Percentiles rank a stretch among this genome's conserved stretches.
Evolutionary conservation across 768 basidiomycete species (phyloP).

Genomic region (Mrakia blollopis): DNA sequence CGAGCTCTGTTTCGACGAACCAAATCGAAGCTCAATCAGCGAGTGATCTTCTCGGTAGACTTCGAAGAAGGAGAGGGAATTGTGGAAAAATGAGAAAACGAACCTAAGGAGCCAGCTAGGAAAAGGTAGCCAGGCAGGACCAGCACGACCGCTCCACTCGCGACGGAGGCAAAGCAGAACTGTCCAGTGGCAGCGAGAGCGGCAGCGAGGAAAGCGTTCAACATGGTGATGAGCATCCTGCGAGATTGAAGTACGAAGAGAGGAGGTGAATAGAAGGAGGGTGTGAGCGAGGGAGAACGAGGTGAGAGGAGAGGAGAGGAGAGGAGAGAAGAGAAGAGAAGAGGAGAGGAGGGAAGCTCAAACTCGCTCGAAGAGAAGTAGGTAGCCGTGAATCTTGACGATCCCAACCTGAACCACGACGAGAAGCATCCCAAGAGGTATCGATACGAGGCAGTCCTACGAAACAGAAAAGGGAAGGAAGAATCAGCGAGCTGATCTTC

Average conservation of each 20-base stretch:
- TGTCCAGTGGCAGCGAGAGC: conserved; percentile 60
- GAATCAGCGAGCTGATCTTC: too few relatives aligned
- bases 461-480: too few relatives aligned
- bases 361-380: conserved; percentile 67
- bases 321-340: background rate
- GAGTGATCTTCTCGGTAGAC: too few relatives aligned
- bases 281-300: conserved; percentile 13
- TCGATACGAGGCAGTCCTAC: conserved; percentile 59
- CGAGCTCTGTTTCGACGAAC: conserved; percentile 48
- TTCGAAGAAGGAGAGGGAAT: too few relatives aligned
- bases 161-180: conserved; percentile 77
- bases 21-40: too few relatives aligned
- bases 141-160: conserved; percentile 68
- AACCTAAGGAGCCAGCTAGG: conserved; percentile 57
- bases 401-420: conserved; percentile 67
- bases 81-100: too few relatives aligned
- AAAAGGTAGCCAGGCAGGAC: conserved; percentile 51
- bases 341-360: too few relatives aligned
- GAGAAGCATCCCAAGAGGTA: conserved; percentile 70
- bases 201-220: conserved; percentile 73
- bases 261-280: too few relatives aligned
- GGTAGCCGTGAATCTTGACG: conserved; percentile 69
- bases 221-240: conserved; percentile 67
- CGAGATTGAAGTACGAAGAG: background rate
- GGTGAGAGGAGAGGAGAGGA: background rate